Conservation (phyloP, 495 filamentous ascomycete species). For the Neurospora sp. region DNA sequence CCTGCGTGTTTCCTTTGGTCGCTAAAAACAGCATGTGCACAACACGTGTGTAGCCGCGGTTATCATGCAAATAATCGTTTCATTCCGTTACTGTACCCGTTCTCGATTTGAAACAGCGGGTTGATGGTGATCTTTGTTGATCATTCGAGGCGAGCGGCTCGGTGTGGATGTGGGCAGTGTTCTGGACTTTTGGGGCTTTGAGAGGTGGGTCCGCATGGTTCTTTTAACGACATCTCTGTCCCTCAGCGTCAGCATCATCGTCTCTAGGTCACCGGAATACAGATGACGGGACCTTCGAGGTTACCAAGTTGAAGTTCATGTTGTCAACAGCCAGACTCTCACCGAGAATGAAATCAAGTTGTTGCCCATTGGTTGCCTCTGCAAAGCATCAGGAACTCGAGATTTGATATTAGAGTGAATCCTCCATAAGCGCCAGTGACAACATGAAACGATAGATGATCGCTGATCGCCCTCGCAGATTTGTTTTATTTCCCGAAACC, state of each 20-base stretch:
- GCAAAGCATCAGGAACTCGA: not conserved
- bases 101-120: not conserved
- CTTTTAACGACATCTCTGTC: not conserved
- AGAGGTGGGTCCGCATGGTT: not conserved
- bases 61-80: not conserved
- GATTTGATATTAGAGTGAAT: not conserved
- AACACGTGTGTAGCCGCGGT: not conserved
- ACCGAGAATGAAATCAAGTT: not conserved
- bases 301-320: not conserved
- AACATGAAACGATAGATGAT: not conserved
- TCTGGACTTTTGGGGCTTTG: not conserved
- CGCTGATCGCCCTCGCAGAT: not conserved
- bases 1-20: not conserved
- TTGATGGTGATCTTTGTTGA: not conserved
- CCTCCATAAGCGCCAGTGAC: not conserved
- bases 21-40: not conserved
- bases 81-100: not conserved
- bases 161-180: not conserved
- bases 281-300: not conserved
- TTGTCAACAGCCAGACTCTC: not conserved
- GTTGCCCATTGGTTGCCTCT: too few species aligned
- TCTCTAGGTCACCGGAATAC: not conserved
- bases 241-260: not conserved
- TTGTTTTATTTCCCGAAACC: not conserved
- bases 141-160: not conserved